A percentile compares a stretch with the other conserved stretches of the same genome.
Conservation (phyloP, 495 filamentous ascomycete genomes). For the Trypethelium eluteriae region DNA sequence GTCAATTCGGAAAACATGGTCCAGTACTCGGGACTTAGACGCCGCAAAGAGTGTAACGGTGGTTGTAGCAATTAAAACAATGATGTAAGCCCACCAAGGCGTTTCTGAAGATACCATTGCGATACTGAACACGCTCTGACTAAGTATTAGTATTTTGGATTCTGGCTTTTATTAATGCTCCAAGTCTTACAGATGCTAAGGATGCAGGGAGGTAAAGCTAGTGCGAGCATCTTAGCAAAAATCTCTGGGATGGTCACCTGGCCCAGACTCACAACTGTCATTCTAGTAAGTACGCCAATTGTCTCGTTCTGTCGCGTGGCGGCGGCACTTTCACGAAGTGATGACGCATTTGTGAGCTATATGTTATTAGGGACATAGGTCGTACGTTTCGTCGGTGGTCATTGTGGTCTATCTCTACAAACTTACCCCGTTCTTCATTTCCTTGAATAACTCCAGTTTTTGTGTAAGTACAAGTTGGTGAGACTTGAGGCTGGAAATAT, state of each 20-base stretch:
- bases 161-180: neutral
- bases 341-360: conserved; percentile 18
- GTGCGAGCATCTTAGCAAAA: neutral
- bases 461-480: conserved; percentile 13
- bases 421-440: conserved; percentile 18
- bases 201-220: conserved; percentile 16
- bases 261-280: conserved; percentile 14
- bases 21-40: conserved; percentile 3
- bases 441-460: conserved; percentile 20
- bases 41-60: conserved; percentile 7
- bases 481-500: conserved; percentile 15
- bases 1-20: neutral
- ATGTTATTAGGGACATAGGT: neutral
- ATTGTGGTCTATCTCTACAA: neutral
- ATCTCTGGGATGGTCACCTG: neutral
- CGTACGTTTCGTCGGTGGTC: neutral
- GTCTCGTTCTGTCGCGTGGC: conserved; percentile 18
- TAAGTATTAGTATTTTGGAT: neutral
- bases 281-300: conserved; percentile 17
- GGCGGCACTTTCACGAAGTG: conserved; percentile 17
- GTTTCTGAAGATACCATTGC: conserved; percentile 14
- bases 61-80: neutral
- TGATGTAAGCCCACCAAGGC: conserved; percentile 11
- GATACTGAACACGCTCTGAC: conserved; percentile 11
- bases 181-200: neutral